These are phyloP conservation scores for Epichloe brachyelytri DNA, from an alignment of 2,329 filamentous ascomycete species.

Conservation along the genomic window DNA sequence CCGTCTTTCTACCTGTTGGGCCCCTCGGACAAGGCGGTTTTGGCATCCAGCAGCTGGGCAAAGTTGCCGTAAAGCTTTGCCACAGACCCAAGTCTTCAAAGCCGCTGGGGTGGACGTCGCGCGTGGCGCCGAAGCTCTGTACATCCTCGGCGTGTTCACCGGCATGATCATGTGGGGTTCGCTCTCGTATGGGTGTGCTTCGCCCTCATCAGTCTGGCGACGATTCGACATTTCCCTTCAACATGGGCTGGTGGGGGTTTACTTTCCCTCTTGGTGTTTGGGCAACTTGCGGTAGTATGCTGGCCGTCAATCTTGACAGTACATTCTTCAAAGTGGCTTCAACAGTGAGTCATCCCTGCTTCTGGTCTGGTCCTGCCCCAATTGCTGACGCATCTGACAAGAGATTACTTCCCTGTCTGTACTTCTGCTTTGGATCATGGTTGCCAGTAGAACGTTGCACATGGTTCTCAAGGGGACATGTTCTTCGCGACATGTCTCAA, in stretches of 20 bases:
- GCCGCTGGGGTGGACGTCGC: slow-evolving; percentile 20
- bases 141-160: slow-evolving; percentile 39
- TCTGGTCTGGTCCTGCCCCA: not conserved
- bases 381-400: not conserved
- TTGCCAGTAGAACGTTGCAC: slow-evolving; percentile 25
- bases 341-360: slow-evolving; percentile 15
- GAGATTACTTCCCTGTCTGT: slow-evolving; percentile 29
- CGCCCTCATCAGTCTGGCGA: slow-evolving; percentile 27
- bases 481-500: slow-evolving; percentile 32
- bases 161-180: slow-evolving; percentile 32
- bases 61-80: slow-evolving; percentile 31
- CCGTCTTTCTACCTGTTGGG: slow-evolving; percentile 53
- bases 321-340: slow-evolving; percentile 29
- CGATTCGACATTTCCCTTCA: slow-evolving; percentile 29
- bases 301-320: slow-evolving; percentile 29
- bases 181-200: slow-evolving; percentile 31
- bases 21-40: slow-evolving; percentile 55
- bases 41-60: slow-evolving; percentile 38
- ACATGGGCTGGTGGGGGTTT: slow-evolving; percentile 36
- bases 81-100: slow-evolving; percentile 30
- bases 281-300: slow-evolving; percentile 25
- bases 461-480: slow-evolving; percentile 26
- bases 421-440: slow-evolving; percentile 28
- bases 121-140: slow-evolving; percentile 33
- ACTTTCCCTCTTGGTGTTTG: slow-evolving; percentile 34